Evolutionary conservation across 495 filamentous ascomycete genomes (phyloP).

Genomic region (Penicillium diatomitis): DNA sequence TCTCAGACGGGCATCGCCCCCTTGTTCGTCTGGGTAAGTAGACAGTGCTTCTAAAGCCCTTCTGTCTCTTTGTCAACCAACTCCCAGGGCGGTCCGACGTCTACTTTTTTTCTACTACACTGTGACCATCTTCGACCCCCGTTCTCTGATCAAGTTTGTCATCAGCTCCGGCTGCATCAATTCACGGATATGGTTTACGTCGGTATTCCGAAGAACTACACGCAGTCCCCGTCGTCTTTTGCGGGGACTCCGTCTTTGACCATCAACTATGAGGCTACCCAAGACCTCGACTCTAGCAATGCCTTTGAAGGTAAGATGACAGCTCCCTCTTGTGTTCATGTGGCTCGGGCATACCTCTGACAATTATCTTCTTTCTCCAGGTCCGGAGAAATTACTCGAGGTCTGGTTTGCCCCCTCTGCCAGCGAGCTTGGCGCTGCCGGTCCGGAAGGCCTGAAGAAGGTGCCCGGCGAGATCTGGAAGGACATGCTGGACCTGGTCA

Average conservation of each 20-base stretch:
- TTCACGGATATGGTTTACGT: slow-evolving; percentile 69
- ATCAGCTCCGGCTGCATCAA: slow-evolving; percentile 17
- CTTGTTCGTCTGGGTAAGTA: slow-evolving; percentile 80
- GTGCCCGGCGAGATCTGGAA: slow-evolving; percentile 83
- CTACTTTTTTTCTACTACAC: slow-evolving; percentile 1
- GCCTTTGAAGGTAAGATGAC: slow-evolving; percentile 76
- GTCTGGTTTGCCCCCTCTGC: slow-evolving; percentile 93
- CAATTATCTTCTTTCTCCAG: slow-evolving; percentile 24
- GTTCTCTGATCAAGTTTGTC: slow-evolving; percentile 4
- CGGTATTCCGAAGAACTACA: slow-evolving; percentile 69
- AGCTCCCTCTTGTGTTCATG: too few relatives aligned
- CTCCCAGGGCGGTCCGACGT: slow-evolving; percentile 21
- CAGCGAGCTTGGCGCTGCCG: slow-evolving; percentile 58
- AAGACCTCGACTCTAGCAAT: slow-evolving; percentile 92
- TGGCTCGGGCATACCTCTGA: too few relatives aligned
- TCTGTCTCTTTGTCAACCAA: slow-evolving; percentile 18
- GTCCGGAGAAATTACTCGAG: slow-evolving; percentile 96
- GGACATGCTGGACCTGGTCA: slow-evolving; percentile 93
- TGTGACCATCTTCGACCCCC: slow-evolving; percentile 9
- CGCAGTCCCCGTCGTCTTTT: slow-evolving; percentile 66
- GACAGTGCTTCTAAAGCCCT: slow-evolving; percentile 51
- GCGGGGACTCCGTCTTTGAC: slow-evolving; percentile 77
- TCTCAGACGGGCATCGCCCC: slow-evolving; percentile 74
- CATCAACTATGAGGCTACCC: slow-evolving; percentile 92
- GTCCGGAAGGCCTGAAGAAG: slow-evolving; percentile 73